Base-by-base conservation (phyloP, 208 protist species). In the Acanthamoeba royreba region DNA sequence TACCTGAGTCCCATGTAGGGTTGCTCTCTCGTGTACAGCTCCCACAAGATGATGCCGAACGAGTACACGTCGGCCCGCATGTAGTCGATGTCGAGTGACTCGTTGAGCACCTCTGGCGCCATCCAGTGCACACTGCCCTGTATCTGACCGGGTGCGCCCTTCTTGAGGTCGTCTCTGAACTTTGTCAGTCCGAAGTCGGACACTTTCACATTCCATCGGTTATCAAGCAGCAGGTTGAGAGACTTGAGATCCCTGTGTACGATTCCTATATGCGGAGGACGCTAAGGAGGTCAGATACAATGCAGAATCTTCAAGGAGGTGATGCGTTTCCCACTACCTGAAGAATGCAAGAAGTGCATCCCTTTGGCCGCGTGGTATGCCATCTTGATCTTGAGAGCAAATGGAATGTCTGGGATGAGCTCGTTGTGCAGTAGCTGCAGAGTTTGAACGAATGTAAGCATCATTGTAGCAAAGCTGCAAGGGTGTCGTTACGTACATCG, bases 171-270 rank as follows among this genome's bases (percentile, higher is more conserved):
- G 43, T 81, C 87, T n/a, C 61, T n/a, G 58, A 92, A 72, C 43
- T 92, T 92, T 35, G 87, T 92, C 35, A 92, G 61, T 15, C 87
- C 87, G 33, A 92, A 92, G 63, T 92, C 87, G 15, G 35, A 47
- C 55, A 90, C 83, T 52, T 90, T 72, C 25, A 90, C 38, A 42
- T 90, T 90, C 47, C 83, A 89, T 33, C 66, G 42, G 46, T 58
- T 42, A 33, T 89, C 81, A 11, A 89, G 81, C n/a, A 89, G 81
- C 81, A 89, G 53, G 81, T 89, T 89, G 46, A 89, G 53, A 31
- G 49, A 69, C 81, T 89, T 89, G 5, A 83, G 72, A 35, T 83
- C 72, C 8, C 72, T 15, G 43, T 83, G 72, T 31, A 83, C 72
- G 72, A 83, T 83, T 15, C 72, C 52, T 58, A n/a, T n/a, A 61